Percentiles rank a stretch among this genome's conserved stretches.
Evolutionary conservation across 148 eudicot species (phyloP).

Genomic region (Selenicereus undatus): DNA sequence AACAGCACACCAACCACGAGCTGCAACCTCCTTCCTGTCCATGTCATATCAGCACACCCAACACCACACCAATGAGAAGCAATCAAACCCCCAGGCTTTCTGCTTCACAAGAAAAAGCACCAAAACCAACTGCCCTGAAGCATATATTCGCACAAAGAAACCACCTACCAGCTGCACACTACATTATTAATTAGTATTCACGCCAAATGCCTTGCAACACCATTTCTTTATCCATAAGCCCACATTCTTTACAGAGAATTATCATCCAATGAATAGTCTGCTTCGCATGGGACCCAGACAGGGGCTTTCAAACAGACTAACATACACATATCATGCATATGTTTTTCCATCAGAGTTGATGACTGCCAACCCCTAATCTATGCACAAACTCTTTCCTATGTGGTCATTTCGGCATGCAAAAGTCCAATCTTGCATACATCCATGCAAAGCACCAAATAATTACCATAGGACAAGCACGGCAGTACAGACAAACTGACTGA

Average conservation of each 20-base stretch:
- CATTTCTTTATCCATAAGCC: neutral
- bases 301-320: neutral
- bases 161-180: slow-evolving; percentile 37
- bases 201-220: slow-evolving; percentile 9
- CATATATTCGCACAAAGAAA: slow-evolving; percentile 19
- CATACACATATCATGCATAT: neutral
- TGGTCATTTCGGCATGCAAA: neutral
- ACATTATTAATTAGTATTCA: slow-evolving; percentile 12
- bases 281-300: neutral
- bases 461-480: neutral
- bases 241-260: slow-evolving; percentile 1
- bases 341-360: too few relatives aligned
- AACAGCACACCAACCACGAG: slow-evolving; percentile 39
- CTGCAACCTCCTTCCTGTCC: slow-evolving; percentile 65
- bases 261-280: neutral
- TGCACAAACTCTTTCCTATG: neutral
- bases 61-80: slow-evolving; percentile 48
- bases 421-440: neutral
- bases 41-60: slow-evolving; percentile 63
- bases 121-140: slow-evolving; percentile 27
- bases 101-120: slow-evolving; percentile 37
- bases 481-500: neutral
- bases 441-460: neutral
- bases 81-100: slow-evolving; percentile 32
- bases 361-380: neutral